Base-by-base conservation (phyloP, 2,329 filamentous ascomycete genomes). In the Mollisia scopiformis region DNA sequence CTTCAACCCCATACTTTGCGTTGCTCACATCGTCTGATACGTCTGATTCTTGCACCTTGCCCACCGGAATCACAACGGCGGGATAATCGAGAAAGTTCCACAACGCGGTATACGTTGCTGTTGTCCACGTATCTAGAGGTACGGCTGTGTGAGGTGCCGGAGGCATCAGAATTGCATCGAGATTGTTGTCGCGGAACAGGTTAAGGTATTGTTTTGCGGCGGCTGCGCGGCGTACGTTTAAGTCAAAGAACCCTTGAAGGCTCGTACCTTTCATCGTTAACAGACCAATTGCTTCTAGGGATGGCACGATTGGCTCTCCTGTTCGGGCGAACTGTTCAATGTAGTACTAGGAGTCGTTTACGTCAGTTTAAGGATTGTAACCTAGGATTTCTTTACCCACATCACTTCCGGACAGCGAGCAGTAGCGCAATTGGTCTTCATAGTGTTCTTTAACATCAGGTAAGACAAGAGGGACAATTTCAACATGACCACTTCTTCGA, bases 31-130 rank as follows among this genome's bases (percentile, higher is more conserved):
- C 68, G 47, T 73, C 72, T 8, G 60, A 58, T 1, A 33, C n/a
- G 51, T 74, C 72, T 8, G 55, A 46, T 1, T 69, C 65, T 47
- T 47, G 62, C 31, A 72, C 68, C 46, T 69, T 21, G 49, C 67
- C 76, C 1, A 79, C 82, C 0, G 84, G 84, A 62, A 87, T 83
- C 1, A 81, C 78, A 25, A 80, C 66, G 3, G 78, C 78, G 1
- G 83, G 80, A 69, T 84, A 84, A 65, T 86, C 82, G 7, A 86
- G 75, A 55, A 85, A 64, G 67, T 86, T 86, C 82, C 82, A 87
- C 61, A 84, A 76, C 16, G 77, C 76, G 0, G 82, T 85, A 66
- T 87, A 87, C 5, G 75, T 75, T 78, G 81, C 84, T 75, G 2
- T 81, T 73, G 23, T 75, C 76, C 62, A 82, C 72, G 47, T 80